These are phyloP conservation scores for Penicillium dipodomyicola DNA, from an alignment of 495 filamentous ascomycete species.

Conservation along the genomic window DNA sequence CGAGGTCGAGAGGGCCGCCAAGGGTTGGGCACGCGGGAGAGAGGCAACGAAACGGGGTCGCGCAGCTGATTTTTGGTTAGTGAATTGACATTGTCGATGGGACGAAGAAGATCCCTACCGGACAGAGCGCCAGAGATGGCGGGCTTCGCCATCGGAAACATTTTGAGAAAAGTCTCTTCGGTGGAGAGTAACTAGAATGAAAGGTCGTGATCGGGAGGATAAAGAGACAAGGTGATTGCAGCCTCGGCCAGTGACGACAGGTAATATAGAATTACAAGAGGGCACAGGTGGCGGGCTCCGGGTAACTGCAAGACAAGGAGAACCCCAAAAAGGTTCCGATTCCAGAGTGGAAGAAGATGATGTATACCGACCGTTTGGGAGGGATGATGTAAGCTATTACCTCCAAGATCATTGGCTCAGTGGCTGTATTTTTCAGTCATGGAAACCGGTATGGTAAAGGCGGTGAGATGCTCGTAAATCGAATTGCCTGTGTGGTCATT, in stretches of 20 bases:
- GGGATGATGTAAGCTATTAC: constrained; percentile 20
- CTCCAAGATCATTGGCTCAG: constrained; percentile 8
- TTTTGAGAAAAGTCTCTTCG: constrained; percentile 10
- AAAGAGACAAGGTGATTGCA: constrained; percentile 4
- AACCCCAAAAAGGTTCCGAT: constrained; percentile 21
- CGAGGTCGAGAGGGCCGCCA: constrained; percentile 42
- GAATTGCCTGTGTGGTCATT: constrained; percentile 23
- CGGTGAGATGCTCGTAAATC: constrained; percentile 23
- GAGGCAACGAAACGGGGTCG: constrained; percentile 28
- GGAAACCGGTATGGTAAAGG: constrained; percentile 20
- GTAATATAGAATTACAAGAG: constrained; percentile 6
- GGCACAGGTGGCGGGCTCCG: constrained; percentile 25
- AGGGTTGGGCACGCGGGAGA: constrained; percentile 30
- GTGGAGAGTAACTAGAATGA: not conserved
- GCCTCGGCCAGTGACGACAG: constrained; percentile 9
- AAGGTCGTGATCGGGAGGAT: not conserved
- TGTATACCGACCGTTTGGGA: constrained; percentile 10
- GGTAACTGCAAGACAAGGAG: constrained; percentile 19
- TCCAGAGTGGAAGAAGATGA: constrained; percentile 16
- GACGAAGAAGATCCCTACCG: constrained; percentile 22
- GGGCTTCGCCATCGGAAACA: constrained; percentile 35
- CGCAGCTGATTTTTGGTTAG: constrained; percentile 25
- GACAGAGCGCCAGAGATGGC: constrained; percentile 33
- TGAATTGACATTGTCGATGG: not conserved
- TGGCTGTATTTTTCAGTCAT: not conserved